Conservation (phyloP, 257 asterid species). For the Gentiana macrophylla region DNA sequence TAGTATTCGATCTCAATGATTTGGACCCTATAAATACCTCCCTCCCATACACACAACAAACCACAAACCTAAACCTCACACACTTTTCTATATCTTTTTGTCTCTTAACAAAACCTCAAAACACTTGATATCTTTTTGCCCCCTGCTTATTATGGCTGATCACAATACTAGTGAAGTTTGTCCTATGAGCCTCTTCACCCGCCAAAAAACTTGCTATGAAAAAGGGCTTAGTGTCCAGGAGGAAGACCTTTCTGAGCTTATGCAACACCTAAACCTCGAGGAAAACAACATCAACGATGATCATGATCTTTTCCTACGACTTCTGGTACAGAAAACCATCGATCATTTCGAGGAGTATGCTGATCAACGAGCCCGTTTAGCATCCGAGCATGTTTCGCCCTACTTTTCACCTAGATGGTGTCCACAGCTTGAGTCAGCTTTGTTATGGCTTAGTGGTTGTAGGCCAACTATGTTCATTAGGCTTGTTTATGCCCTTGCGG, state of each 20-base stretch:
- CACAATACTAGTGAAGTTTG: too few species aligned
- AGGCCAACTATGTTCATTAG: slow-evolving; percentile 28
- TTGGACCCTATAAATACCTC: too few species aligned
- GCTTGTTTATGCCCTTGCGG: slow-evolving; percentile 26
- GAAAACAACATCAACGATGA: background rate
- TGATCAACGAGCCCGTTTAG: slow-evolving; percentile 10
- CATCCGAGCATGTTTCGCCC: slow-evolving; percentile 13
- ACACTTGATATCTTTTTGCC: too few species aligned
- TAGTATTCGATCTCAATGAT: too few species aligned
- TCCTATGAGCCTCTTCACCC: background rate
- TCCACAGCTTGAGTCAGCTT: slow-evolving; percentile 22
- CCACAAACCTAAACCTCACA: too few species aligned
- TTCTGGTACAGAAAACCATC: slow-evolving; percentile 11
- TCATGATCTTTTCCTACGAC: background rate
- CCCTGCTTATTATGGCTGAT: too few species aligned
- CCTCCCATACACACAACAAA: too few species aligned
- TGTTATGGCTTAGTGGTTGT: slow-evolving; percentile 31
- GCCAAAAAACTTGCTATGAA: background rate
- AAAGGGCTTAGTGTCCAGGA: slow-evolving; percentile 12
- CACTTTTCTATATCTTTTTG: too few species aligned
- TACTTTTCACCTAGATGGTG: slow-evolving; percentile 30
- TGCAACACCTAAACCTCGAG: background rate
- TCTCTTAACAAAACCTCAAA: too few species aligned
- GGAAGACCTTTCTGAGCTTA: slow-evolving; percentile 10
- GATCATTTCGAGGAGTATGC: slow-evolving; percentile 29